phyloP scores from a whole-genome alignment of 495 filamentous ascomycete species.

The Lasiosphaeris hirsuta region DNA sequence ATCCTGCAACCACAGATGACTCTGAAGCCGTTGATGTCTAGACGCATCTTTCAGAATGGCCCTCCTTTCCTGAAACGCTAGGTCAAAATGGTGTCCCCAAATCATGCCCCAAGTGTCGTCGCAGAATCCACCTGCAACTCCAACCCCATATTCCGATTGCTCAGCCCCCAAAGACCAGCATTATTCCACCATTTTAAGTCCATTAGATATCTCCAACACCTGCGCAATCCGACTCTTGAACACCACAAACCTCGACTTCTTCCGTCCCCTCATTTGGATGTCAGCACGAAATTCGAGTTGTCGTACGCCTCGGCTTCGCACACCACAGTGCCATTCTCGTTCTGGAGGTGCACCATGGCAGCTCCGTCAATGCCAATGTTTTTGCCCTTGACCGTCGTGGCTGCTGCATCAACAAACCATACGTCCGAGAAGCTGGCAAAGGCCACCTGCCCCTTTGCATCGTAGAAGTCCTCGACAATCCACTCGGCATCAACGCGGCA shows the following conservation, averaged over 20 bases:
- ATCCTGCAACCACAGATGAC: too few species aligned
- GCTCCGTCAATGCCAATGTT: constrained; percentile 25
- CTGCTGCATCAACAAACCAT: constrained; percentile 32
- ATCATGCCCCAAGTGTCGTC: too few species aligned
- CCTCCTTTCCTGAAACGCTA: too few species aligned
- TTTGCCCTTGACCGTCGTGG: constrained; percentile 21
- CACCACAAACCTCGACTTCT: background rate
- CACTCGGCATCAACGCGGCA: constrained; percentile 36
- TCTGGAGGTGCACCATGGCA: constrained; percentile 26
- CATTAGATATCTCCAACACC: too few species aligned
- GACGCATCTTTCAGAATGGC: too few species aligned
- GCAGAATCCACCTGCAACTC: too few species aligned
- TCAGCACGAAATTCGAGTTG: constrained; percentile 22
- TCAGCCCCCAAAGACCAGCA: too few species aligned
- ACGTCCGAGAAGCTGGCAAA: constrained; percentile 36
- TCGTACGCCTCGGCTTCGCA: constrained; percentile 27
- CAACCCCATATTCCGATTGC: too few species aligned
- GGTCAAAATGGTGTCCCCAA: too few species aligned
- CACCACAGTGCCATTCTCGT: constrained; percentile 13
- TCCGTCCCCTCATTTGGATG: background rate
- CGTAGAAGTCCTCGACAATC: constrained; percentile 40
- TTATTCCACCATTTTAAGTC: too few species aligned
- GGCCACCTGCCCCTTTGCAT: constrained; percentile 22
- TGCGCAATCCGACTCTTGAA: background rate
- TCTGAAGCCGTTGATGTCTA: too few species aligned